Evolutionary conservation across 768 basidiomycete species (phyloP), one percentile per base, ranked within the genome.

Genomic region (Stropharia rugosoannulata): DNA sequence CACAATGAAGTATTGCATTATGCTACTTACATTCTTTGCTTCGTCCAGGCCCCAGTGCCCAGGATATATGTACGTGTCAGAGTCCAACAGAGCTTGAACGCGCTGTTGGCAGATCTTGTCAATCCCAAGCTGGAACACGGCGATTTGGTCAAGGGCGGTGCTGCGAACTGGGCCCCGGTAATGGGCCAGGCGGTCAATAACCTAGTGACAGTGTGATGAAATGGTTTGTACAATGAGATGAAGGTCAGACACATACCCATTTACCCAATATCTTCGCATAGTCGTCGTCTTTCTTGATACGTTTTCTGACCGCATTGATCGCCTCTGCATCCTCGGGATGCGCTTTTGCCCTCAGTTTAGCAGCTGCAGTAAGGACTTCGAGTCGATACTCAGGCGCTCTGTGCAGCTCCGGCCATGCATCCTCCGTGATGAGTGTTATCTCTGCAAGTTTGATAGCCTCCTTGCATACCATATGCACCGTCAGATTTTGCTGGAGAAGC

Each of bases 71-170:
- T 62, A 59, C 6, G 47, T 36, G 27, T 56, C 36, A 4, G 47
- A 42, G 15, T 49, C 55, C 2, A 56, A 2, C 35, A 62, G 49
- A 1, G 47, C 45, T 9, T 44, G 4, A 12, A 62, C 60, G 19
- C 55, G 53, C 8, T 25, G 4, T 15, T 8, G n/a, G 32, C 60
- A 62, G n/a, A 3, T 19, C 1, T 50, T 48, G 0, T 35, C 51
- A 0, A 59, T 11, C 3, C 60, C 57, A 3, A 62, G 54, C 40
- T 54, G 57, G 22, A 56, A 62, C 5, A 52, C 13, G 2, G 60
- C 55, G 32, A 62, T 53, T 6, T 54, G 36, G 13, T 49, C 42
- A 13, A 36, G 50, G 13, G 51, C 59, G 19, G 19, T 7, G 13
- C 0, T 39, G 10, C 48, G 45, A 5, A 53, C 46, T 3, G 47